Evolutionary conservation across 2,329 filamentous ascomycete species (phyloP).

Genomic region (Keithomyces neogunnii): DNA sequence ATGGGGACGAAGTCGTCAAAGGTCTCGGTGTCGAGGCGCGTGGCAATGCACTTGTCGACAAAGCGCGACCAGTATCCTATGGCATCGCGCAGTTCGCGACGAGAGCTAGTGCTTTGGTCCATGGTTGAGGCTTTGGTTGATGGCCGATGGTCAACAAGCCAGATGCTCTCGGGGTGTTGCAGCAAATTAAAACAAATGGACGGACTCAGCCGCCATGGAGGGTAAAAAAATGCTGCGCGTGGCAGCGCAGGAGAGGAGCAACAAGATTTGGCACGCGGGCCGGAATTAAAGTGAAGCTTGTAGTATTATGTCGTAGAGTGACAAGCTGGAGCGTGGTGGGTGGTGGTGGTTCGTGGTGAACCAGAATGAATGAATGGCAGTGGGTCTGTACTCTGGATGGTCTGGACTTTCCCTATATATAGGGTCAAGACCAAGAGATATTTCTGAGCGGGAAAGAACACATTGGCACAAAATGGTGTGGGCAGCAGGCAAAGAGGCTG

Average conservation of each 20-base stretch:
- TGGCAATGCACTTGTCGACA: constrained; percentile 38
- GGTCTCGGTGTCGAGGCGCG: constrained; percentile 42
- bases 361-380: too few species aligned
- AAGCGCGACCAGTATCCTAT: constrained; percentile 41
- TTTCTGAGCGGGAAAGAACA: too few species aligned
- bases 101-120: constrained; percentile 15
- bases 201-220: constrained; percentile 4
- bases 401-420: too few species aligned
- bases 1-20: constrained; percentile 45
- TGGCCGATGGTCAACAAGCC: background rate
- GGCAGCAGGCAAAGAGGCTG: too few species aligned
- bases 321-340: too few species aligned
- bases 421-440: too few species aligned
- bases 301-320: too few species aligned
- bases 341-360: too few species aligned
- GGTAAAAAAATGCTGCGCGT: constrained; percentile 3
- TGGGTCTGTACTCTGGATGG: too few species aligned
- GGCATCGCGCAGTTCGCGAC: constrained; percentile 18
- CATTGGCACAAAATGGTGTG: too few species aligned
- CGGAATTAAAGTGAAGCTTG: too few species aligned
- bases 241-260: constrained; percentile 4
- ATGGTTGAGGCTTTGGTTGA: constrained; percentile 11
- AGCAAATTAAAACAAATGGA: background rate
- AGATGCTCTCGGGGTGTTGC: background rate
- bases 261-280: background rate